Percentiles rank a stretch among this genome's conserved stretches.
Conservation (phyloP, 2,329 filamentous ascomycete species). For the Fusarium pseudograminearum region DNA sequence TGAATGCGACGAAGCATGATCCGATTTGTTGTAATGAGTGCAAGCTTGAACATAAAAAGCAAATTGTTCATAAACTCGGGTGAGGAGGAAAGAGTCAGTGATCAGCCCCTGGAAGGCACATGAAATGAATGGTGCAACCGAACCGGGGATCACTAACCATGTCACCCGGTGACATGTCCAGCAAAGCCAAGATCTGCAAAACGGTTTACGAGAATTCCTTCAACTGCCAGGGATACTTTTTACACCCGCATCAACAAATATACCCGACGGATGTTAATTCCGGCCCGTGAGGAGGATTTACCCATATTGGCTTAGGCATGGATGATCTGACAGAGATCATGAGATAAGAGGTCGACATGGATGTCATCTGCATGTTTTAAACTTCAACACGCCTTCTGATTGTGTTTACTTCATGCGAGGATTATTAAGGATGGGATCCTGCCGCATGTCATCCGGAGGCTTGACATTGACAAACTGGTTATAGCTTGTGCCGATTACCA, state of each 20-base stretch:
- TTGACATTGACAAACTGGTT: no score
- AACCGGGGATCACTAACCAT: not conserved
- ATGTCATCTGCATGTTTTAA: not conserved
- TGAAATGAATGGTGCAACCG: constrained; percentile 2
- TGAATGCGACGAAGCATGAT: not conserved
- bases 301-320: not conserved
- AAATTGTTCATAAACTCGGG: not conserved
- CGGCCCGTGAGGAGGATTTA: constrained; percentile 7
- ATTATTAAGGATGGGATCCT: not conserved
- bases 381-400: not conserved
- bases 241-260: constrained; percentile 1
- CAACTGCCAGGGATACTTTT: not conserved
- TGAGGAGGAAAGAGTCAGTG: not conserved
- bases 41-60: not conserved
- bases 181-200: constrained; percentile 1
- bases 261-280: constrained; percentile 4
- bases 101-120: not conserved
- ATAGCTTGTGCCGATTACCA: not conserved
- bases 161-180: not conserved
- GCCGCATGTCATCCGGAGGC: not conserved
- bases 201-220: not conserved
- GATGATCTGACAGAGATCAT: not conserved
- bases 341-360: not conserved
- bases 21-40: not conserved
- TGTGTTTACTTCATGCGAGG: not conserved